Evolutionary conservation across 257 asterid genomes (phyloP).

Genomic region (Apocynum venetum): DNA sequence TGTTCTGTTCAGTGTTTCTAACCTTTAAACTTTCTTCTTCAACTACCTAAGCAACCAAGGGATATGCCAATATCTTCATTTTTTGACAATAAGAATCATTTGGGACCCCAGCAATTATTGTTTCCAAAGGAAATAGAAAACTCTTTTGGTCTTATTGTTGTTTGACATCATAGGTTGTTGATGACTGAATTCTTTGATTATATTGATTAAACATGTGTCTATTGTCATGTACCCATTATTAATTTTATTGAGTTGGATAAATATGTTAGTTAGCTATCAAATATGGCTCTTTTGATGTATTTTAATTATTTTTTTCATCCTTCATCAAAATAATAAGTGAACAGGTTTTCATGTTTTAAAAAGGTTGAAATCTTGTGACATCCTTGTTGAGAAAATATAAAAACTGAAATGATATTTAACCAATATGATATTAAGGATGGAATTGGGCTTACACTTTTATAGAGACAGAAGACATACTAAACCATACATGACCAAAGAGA

Average conservation of each 20-base stretch:
- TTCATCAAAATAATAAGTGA: background rate
- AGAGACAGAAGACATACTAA: background rate
- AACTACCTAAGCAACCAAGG: background rate
- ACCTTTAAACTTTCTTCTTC: background rate
- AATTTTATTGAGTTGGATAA: background rate
- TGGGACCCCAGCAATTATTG: background rate
- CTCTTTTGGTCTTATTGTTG: background rate
- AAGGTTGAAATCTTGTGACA: background rate
- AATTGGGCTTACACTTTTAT: background rate
- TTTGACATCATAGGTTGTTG: background rate
- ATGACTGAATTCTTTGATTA: background rate
- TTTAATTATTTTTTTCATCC: background rate
- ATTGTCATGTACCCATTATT: background rate
- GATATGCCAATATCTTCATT: background rate
- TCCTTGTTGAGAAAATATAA: background rate
- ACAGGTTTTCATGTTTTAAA: background rate
- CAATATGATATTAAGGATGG: background rate
- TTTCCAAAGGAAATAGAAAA: background rate
- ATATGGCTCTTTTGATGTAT: background rate
- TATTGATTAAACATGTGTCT: background rate
- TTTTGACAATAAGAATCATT: background rate
- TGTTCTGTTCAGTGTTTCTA: background rate
- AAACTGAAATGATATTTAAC: background rate
- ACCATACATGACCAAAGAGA: background rate
- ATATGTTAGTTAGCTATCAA: background rate